Evolutionary conservation across 1,139 yeast species (phyloP).

Genomic region (Geotrichum carabidarum): DNA sequence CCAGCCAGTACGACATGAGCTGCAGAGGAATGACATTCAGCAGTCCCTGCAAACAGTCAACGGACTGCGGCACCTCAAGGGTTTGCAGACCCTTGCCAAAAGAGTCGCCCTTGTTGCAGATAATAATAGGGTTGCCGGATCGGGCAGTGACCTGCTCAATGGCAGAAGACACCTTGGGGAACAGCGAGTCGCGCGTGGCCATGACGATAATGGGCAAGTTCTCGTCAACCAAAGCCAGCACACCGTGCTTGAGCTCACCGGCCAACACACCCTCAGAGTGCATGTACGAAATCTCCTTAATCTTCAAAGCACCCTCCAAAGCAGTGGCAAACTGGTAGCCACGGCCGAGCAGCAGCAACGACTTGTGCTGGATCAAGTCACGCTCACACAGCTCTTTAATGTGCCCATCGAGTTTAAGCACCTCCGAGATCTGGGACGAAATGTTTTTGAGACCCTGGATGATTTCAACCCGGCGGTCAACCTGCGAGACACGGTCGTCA

Average conservation of each 20-base stretch:
- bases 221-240: constrained; percentile 92
- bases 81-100: constrained; percentile 41
- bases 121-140: constrained; percentile 92
- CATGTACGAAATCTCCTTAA: constrained; percentile 97
- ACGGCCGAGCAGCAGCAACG: constrained; percentile 87
- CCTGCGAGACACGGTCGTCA: constrained; percentile 78
- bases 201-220: constrained; percentile 89
- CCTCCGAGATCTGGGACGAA: constrained; percentile 79
- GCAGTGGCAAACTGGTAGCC: constrained; percentile 98
- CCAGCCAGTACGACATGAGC: constrained; percentile 95
- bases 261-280: constrained; percentile 99
- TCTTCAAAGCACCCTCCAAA: constrained; percentile 95
- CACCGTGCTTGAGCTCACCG: constrained; percentile 98
- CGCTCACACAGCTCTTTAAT: constrained; percentile 73
- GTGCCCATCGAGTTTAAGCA: constrained; percentile 63
- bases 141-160: constrained; percentile 96
- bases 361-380: constrained; percentile 72
- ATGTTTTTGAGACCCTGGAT: constrained; percentile 79
- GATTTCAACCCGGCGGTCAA: constrained; percentile 73
- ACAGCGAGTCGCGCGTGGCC: constrained; percentile 95
- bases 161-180: constrained; percentile 94
- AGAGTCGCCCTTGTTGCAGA: constrained; percentile 84
- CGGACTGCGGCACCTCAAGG: constrained; percentile 90
- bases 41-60: constrained; percentile 95
- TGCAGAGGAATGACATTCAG: constrained; percentile 93